Evolutionary conservation across 441 rosid species (phyloP).

Genomic region (Adansonia rubrostipa): DNA sequence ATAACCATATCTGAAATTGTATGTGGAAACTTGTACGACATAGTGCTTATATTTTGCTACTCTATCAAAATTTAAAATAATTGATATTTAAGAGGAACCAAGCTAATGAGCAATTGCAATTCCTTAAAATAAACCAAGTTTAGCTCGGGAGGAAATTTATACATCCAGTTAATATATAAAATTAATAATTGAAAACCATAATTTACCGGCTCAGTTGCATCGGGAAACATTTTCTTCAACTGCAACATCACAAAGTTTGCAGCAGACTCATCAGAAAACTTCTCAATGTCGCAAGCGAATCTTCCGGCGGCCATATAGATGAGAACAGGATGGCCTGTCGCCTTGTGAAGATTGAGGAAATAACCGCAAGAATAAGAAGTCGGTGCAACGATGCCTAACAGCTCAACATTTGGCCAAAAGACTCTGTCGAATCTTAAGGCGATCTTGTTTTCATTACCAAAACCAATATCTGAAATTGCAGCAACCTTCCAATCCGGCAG

Average conservation of each 20-base stretch:
- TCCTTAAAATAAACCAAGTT: constrained; percentile 7
- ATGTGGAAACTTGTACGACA: background rate
- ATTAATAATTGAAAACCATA: background rate
- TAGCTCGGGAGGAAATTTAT: background rate
- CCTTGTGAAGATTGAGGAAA: constrained; percentile 87
- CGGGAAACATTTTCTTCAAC: constrained; percentile 84
- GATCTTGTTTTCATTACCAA: constrained; percentile 85
- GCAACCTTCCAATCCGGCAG: constrained; percentile 82
- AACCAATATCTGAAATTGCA: constrained; percentile 82
- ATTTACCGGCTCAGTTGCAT: constrained; percentile 74
- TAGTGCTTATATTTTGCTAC: background rate
- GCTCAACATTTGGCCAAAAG: constrained; percentile 91
- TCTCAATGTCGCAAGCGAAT: constrained; percentile 71
- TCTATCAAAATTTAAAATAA: constrained; percentile 1
- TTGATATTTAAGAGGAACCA: background rate
- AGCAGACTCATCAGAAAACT: constrained; percentile 64
- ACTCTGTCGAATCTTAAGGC: constrained; percentile 64
- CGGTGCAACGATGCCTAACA: constrained; percentile 73
- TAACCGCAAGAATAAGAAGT: constrained; percentile 80
- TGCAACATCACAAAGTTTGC: constrained; percentile 66
- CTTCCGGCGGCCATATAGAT: constrained; percentile 90
- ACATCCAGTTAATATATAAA: background rate
- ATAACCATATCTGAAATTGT: background rate
- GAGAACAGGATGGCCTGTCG: constrained; percentile 87
- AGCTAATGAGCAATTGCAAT: background rate